phyloP scores from a whole-genome alignment of 2,329 filamentous ascomycete species.

The Juglanconis sp. region DNA sequence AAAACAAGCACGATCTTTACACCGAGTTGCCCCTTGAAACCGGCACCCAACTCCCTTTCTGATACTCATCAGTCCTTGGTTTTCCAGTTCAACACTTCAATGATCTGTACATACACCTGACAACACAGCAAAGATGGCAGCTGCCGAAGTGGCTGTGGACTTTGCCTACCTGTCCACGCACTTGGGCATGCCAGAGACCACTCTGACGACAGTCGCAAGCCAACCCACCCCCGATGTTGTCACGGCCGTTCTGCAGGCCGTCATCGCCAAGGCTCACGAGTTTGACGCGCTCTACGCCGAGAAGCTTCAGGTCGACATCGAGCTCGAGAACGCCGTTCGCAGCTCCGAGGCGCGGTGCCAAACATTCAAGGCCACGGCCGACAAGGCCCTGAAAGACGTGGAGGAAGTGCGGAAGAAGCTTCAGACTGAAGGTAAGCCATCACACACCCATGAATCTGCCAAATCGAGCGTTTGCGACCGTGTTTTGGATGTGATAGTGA shows the following conservation, averaged over 20 bases:
- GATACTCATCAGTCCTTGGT: not conserved
- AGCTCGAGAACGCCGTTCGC: conserved; percentile 86
- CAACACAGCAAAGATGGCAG: conserved; percentile 49
- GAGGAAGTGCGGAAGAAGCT: conserved; percentile 79
- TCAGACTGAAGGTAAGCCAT: conserved; percentile 69
- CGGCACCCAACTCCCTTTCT: not conserved
- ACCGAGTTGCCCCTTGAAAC: not conserved
- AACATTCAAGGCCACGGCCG: conserved; percentile 74
- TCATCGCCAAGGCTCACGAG: conserved; percentile 77
- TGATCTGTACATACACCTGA: conserved; percentile 13
- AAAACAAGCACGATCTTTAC: not conserved
- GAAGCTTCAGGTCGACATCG: conserved; percentile 85
- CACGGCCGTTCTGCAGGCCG: conserved; percentile 67
- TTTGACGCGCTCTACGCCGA: conserved; percentile 79
- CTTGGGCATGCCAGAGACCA: conserved; percentile 64
- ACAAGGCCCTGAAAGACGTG: conserved; percentile 80
- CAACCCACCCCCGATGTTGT: conserved; percentile 77
- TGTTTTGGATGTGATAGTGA: not conserved
- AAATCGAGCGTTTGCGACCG: not conserved
- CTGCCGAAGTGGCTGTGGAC: conserved; percentile 55
- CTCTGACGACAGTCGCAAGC: conserved; percentile 58
- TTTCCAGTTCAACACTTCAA: not conserved
- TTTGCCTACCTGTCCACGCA: conserved; percentile 70
- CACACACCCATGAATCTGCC: conserved; percentile 1
- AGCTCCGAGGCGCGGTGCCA: conserved; percentile 80